Evolutionary conservation across 1,284 basidiomycete species (phyloP).

Genomic region (Nidula niveotomentosa): DNA sequence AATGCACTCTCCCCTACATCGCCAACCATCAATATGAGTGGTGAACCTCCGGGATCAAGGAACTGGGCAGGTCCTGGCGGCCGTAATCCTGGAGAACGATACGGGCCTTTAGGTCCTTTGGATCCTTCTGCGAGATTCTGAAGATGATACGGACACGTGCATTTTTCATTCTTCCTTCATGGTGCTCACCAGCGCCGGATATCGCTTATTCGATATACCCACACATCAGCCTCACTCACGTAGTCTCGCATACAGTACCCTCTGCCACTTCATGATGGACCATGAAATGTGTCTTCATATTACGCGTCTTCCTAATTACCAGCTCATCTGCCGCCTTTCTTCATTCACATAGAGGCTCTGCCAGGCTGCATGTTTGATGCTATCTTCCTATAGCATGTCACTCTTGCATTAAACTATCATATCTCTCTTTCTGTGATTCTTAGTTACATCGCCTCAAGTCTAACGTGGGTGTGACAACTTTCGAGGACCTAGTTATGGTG

Average conservation of each 20-base stretch:
- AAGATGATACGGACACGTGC: slow-evolving; percentile 10
- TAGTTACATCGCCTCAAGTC: too few species aligned
- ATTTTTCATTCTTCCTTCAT: slow-evolving; percentile 5
- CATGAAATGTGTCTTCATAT: slow-evolving; percentile 25
- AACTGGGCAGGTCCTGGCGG: slow-evolving; percentile 18
- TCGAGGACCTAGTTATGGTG: too few species aligned
- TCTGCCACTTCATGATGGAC: slow-evolving; percentile 26
- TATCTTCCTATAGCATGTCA: slow-evolving; percentile 7
- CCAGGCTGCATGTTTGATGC: background rate
- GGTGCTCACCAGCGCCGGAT: slow-evolving; percentile 15
- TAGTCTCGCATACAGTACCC: slow-evolving; percentile 13
- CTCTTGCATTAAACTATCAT: slow-evolving; percentile 7
- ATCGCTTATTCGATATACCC: slow-evolving; percentile 36
- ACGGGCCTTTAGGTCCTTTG: slow-evolving; percentile 77
- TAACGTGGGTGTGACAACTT: too few species aligned
- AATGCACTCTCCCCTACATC: slow-evolving; percentile 50
- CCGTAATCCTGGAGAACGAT: slow-evolving; percentile 44
- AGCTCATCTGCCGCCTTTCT: slow-evolving; percentile 5
- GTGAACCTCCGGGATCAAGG: slow-evolving; percentile 32
- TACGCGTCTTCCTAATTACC: slow-evolving; percentile 27
- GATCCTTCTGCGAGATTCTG: slow-evolving; percentile 58
- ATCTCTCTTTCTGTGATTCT: too few species aligned
- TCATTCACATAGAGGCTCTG: slow-evolving; percentile 8
- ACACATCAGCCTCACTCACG: slow-evolving; percentile 21
- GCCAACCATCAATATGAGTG: slow-evolving; percentile 28